Percentiles rank a stretch among this genome's conserved stretches.
These are phyloP conservation scores for Apiotrichum gracile DNA, from an alignment of 1,284 basidiomycete species.

Conservation along the genomic window DNA sequence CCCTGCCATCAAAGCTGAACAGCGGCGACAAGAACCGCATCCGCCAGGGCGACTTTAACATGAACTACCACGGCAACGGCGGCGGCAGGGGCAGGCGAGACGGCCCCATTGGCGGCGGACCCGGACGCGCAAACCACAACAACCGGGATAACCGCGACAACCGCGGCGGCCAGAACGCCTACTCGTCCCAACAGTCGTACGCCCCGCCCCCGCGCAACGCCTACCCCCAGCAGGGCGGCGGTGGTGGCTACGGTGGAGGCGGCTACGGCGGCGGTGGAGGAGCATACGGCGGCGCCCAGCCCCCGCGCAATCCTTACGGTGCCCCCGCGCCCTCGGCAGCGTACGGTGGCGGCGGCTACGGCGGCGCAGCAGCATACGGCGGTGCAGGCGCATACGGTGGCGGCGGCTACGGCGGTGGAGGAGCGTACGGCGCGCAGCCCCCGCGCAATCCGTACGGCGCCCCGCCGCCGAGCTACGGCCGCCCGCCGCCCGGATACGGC, in stretches of 20 bases:
- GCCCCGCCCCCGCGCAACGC: not conserved
- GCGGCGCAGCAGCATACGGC: not conserved
- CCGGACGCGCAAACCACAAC: constrained; percentile 22
- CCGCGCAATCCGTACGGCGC: not conserved
- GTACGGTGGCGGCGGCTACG: constrained; percentile 6
- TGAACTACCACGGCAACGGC: constrained; percentile 23
- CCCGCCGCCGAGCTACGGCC: not conserved
- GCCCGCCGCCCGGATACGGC: not conserved
- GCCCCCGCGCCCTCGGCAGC: constrained; percentile 3
- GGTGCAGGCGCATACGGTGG: constrained; percentile 1
- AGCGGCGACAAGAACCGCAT: constrained; percentile 67
- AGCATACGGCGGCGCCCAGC: constrained; percentile 2
- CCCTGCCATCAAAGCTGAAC: constrained; percentile 59
- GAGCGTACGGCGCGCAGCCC: not conserved
- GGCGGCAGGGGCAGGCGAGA: constrained; percentile 30
- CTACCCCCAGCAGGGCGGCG: constrained; percentile 4
- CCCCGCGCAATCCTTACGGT: constrained; percentile 11
- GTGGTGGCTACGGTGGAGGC: constrained; percentile 1
- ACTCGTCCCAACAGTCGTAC: not conserved
- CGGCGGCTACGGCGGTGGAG: constrained; percentile 46
- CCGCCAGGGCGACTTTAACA: constrained; percentile 47
- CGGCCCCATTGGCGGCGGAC: constrained; percentile 42
- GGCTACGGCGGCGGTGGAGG: constrained; percentile 7
- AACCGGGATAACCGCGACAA: not conserved
- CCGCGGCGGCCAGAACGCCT: not conserved